phyloP scores from a whole-genome alignment of 805 yeast species.

The Candida caryicola region DNA sequence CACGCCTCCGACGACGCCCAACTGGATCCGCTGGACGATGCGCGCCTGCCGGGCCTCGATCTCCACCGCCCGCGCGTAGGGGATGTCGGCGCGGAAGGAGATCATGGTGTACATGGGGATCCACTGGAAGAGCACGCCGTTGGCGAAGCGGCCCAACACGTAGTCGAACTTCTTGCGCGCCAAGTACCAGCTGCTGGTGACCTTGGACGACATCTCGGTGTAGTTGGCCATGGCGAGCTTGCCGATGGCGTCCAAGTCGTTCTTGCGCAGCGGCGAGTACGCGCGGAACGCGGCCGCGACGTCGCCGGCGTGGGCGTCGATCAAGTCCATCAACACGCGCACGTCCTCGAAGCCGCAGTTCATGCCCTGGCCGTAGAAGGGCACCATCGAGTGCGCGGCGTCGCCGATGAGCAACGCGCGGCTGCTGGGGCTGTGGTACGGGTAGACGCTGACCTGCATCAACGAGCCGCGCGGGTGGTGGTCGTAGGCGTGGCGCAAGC shows the following conservation, averaged over 20 bases:
- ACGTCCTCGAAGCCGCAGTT: constrained; percentile 95
- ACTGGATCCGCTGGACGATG: constrained; percentile 40
- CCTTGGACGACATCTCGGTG: constrained; percentile 83
- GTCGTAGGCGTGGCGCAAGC: constrained; percentile 48
- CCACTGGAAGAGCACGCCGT: constrained; percentile 54
- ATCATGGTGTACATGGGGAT: constrained; percentile 90
- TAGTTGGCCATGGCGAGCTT: constrained; percentile 79
- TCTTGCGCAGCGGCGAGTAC: constrained; percentile 55
- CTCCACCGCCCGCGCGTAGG: constrained; percentile 65
- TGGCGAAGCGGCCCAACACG: constrained; percentile 53
- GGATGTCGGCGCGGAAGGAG: constrained; percentile 79
- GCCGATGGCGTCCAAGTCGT: constrained; percentile 72
- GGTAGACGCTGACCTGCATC: constrained; percentile 65
- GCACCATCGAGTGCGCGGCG: constrained; percentile 96
- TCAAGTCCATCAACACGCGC: constrained; percentile 54
- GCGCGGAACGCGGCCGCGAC: constrained; percentile 49
- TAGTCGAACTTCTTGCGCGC: constrained; percentile 69
- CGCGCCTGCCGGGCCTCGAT: constrained; percentile 53
- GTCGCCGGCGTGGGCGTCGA: constrained; percentile 38
- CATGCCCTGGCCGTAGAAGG: constrained; percentile 98
- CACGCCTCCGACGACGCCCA: constrained; percentile 12
- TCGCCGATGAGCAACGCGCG: constrained; percentile 77
- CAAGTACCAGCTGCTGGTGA: constrained; percentile 56
- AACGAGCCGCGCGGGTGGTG: constrained; percentile 74
- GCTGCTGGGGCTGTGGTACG: constrained; percentile 62